phyloP scores from a whole-genome alignment of 495 filamentous ascomycete species.

The Xylaria longipes region DNA sequence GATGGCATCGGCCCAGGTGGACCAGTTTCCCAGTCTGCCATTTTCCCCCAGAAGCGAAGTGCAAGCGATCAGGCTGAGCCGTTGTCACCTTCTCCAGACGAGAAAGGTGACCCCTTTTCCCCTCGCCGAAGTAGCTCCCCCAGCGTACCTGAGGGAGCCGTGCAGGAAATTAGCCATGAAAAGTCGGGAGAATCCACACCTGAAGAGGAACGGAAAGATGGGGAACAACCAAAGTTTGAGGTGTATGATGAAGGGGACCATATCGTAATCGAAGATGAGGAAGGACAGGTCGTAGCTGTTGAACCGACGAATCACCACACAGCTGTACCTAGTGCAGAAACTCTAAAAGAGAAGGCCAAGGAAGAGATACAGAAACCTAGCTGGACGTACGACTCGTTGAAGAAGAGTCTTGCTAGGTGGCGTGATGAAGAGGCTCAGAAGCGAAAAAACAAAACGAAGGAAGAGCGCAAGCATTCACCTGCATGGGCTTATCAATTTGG shows the following conservation, averaged over 20 bases:
- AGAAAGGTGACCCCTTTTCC: constrained; percentile 29
- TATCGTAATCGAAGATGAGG: constrained; percentile 82
- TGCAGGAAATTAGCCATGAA: constrained; percentile 31
- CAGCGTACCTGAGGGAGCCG: constrained; percentile 28
- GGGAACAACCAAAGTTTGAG: constrained; percentile 57
- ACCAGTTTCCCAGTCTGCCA: constrained; percentile 89
- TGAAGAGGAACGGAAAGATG: constrained; percentile 33
- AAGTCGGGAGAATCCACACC: constrained; percentile 36
- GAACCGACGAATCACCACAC: constrained; percentile 38
- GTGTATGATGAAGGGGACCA: constrained; percentile 84
- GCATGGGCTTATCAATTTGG: constrained; percentile 95
- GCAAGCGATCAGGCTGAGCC: constrained; percentile 42
- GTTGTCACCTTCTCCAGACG: constrained; percentile 35
- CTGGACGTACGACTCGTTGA: constrained; percentile 51
- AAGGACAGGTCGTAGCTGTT: constrained; percentile 79
- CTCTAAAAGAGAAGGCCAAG: constrained; percentile 34
- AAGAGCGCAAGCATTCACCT: constrained; percentile 57
- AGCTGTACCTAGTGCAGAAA: constrained; percentile 6
- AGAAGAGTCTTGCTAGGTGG: constrained; percentile 57
- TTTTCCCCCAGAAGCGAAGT: constrained; percentile 70
- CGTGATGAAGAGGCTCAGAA: constrained; percentile 65
- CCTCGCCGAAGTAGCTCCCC: constrained; percentile 38
- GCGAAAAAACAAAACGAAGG: constrained; percentile 62
- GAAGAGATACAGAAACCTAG: constrained; percentile 47
- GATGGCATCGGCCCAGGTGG: constrained; percentile 80